These are phyloP conservation scores for Limnomonas spitsbergensis DNA, from an alignment of 139 green algal species.

Conservation along the genomic window DNA sequence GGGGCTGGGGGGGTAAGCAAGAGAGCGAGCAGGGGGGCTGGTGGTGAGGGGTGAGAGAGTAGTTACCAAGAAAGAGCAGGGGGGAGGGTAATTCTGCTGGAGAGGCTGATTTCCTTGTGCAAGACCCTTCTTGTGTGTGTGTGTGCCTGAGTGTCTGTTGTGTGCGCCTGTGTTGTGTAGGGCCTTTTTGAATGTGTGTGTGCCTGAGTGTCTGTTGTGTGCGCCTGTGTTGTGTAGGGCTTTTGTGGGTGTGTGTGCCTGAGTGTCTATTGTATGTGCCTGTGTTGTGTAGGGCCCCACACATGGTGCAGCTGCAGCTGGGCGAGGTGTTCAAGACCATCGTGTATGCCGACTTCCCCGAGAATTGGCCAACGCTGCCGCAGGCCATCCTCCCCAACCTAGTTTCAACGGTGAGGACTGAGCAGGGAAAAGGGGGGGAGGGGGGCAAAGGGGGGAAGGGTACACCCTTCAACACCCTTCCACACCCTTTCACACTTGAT, in stretches of 20 bases:
- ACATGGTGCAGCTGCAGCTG: conserved; percentile 59
- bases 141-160: background rate
- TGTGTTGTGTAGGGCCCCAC: conserved; percentile 3
- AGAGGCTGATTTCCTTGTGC: too few species aligned
- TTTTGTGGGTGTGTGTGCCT: background rate
- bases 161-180: background rate
- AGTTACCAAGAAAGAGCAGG: too few species aligned
- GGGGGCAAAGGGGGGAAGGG: too few species aligned
- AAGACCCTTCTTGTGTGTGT: background rate
- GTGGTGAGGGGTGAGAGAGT: too few species aligned
- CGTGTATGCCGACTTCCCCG: conserved; percentile 82
- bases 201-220: background rate
- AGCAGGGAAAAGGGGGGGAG: background rate
- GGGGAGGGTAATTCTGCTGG: too few species aligned
- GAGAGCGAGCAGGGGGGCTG: too few species aligned
- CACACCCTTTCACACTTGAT: too few species aligned
- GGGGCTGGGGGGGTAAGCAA: too few species aligned
- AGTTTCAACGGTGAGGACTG: conserved; percentile 24
- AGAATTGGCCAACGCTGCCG: conserved; percentile 81
- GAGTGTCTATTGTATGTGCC: background rate
- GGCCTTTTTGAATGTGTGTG: background rate
- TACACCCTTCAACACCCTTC: too few species aligned
- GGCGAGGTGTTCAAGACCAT: conserved; percentile 80
- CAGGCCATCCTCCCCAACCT: conserved; percentile 42
- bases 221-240: background rate